These are phyloP conservation scores for Nigrospora osmanthi DNA, from an alignment of 2,329 filamentous ascomycete species.

Conservation along the genomic window DNA sequence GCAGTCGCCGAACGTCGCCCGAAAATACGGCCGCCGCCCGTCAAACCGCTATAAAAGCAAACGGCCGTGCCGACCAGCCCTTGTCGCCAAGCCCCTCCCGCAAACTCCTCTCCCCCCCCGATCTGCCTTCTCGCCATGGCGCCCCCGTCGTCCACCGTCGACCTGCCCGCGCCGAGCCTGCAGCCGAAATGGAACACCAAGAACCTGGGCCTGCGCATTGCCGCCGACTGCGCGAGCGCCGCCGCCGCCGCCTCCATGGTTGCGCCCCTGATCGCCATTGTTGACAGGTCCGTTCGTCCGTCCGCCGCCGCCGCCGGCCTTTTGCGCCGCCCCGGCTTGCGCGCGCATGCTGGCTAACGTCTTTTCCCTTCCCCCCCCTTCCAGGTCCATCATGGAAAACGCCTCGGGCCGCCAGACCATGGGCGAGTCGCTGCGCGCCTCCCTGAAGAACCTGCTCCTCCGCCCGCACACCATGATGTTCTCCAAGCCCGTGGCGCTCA, in stretches of 20 bases:
- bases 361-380: constrained; percentile 19
- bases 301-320: background rate
- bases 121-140: too few species aligned
- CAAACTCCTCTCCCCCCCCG: too few species aligned
- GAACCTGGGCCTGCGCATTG: constrained; percentile 59
- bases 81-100: too few species aligned
- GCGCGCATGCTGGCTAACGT: background rate
- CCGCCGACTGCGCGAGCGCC: constrained; percentile 62
- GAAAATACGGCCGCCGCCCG: too few species aligned
- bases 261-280: constrained; percentile 77
- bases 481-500: constrained; percentile 60
- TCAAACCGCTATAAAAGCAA: too few species aligned
- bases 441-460: constrained; percentile 46
- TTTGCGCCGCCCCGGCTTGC: background rate
- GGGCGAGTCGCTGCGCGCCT: constrained; percentile 48
- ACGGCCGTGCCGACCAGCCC: too few species aligned
- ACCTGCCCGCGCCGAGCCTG: background rate
- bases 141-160: background rate
- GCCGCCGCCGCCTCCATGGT: constrained; percentile 66
- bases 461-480: constrained; percentile 54
- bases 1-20: too few species aligned
- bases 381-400: constrained; percentile 72
- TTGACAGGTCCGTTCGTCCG: constrained; percentile 74
- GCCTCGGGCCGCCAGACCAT: constrained; percentile 62
- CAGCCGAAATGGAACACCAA: constrained; percentile 61